Base-by-base conservation (phyloP, 78 protist genomes). In the Acrasis kona region DNA sequence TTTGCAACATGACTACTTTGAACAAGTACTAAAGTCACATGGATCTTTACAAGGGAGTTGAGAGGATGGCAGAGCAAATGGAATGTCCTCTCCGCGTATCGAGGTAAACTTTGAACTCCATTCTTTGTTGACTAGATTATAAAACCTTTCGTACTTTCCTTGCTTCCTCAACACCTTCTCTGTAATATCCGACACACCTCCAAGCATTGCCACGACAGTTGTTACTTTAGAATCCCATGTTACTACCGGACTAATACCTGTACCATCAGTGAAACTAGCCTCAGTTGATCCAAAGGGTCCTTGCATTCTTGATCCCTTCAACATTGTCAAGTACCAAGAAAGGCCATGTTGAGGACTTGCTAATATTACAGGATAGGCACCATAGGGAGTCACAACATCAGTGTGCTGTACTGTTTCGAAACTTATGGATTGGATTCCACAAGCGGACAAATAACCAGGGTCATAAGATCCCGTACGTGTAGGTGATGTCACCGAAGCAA, bases 221-320 rank as follows among this genome's bases (percentile, higher is more conserved):
- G 79, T 81, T 10, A 74, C 70, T 76, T 83, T 83, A 12, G 78
- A 69, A 42, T 83, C 87, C 87, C 87, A 83, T 2, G 87, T 83
- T 3, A 83, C 32, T 1, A 75, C 41, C 35, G 87, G 81, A 42
- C 74, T 10, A 30, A 83, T 83, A 34, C 32, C 70, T 50, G 37
- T 41, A 36, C 87, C 87, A 65, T 77, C 72, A 69, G 39, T 42
- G 42, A 35, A 65, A 10, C 41, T 42, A 1, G 79, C 40, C 35
- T 76, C 80, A 70, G 87, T 83, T n/a, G 78, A 70, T 29, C 87
- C 87, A 70, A 58, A 83, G 32, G 37, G 75, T 36, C 72, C 67
- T 70, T 83, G 87, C 87, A 83, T 83, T 6, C 79, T 27, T 28
- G 79, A 72, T 1, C 73, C 87, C n/a, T 19, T 41, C 9, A 83